Evolutionary conservation across 2,329 filamentous ascomycete species (phyloP).

Genomic region (Decorospora gaudefroyi): DNA sequence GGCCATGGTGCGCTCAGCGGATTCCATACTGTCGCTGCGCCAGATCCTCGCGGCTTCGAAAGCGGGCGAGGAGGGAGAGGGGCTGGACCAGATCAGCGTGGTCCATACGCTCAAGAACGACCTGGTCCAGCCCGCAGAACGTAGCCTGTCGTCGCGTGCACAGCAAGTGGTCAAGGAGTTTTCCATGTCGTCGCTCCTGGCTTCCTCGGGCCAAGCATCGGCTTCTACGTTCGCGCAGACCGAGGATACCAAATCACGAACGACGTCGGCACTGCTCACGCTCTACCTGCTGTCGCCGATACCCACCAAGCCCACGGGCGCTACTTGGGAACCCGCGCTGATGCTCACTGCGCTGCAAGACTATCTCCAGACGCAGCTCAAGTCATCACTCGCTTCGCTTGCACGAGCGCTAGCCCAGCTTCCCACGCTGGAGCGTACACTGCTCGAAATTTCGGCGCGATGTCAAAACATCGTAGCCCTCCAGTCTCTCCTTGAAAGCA

Average conservation of each 20-base stretch:
- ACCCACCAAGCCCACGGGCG: conserved; percentile 53
- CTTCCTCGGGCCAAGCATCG: conserved; percentile 41
- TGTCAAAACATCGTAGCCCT: conserved; percentile 93
- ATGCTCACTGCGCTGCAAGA: conserved; percentile 77
- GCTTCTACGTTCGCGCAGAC: conserved; percentile 60
- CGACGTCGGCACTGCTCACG: conserved; percentile 73
- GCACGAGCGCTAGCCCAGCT: conserved; percentile 77
- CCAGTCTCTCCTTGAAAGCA: conserved; percentile 73
- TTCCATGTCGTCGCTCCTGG: conserved; percentile 65
- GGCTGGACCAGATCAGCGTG: conserved; percentile 73
- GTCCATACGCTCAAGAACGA: conserved; percentile 71
- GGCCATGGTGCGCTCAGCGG: conserved; percentile 78
- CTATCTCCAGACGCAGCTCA: conserved; percentile 80
- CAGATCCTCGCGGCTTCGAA: conserved; percentile 71
- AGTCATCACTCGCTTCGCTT: conserved; percentile 75
- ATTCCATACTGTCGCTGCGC: conserved; percentile 75
- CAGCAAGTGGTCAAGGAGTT: conserved; percentile 85
- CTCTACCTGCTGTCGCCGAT: conserved; percentile 82
- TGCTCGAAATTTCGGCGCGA: conserved; percentile 78
- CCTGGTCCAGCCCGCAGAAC: conserved; percentile 72
- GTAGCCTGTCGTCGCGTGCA: conserved; percentile 70
- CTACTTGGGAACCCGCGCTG: conserved; percentile 66
- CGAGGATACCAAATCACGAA: conserved; percentile 75
- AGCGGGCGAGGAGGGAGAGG: conserved; percentile 74
- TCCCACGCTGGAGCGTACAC: conserved; percentile 77